Conservation (phyloP, 2,329 filamentous ascomycete species). For the Venturia effusa region DNA sequence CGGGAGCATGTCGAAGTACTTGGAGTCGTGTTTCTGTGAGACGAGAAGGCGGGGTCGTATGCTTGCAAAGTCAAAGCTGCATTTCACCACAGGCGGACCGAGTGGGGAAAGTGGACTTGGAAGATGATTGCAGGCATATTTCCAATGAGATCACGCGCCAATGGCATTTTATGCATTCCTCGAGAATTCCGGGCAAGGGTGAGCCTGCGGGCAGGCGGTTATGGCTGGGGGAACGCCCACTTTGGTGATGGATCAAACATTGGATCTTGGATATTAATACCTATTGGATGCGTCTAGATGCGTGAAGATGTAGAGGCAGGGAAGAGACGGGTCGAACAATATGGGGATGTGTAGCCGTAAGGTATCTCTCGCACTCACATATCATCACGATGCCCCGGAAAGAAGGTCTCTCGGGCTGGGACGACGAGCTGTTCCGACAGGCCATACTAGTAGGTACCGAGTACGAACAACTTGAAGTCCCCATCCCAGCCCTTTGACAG, state of each 20-base stretch:
- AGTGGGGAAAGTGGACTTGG: slow-evolving; percentile 2
- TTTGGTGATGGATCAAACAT: neutral
- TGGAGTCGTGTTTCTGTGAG: slow-evolving; percentile 2
- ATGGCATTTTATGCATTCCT: slow-evolving; percentile 3
- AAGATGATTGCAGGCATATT: neutral
- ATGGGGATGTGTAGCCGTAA: neutral
- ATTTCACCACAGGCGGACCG: slow-evolving; percentile 7
- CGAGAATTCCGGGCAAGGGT: neutral
- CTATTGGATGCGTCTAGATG: neutral
- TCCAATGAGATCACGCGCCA: slow-evolving; percentile 9
- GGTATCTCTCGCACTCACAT: neutral
- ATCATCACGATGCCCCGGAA: neutral
- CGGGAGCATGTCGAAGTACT: neutral
- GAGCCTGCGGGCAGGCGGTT: neutral
- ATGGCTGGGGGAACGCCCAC: slow-evolving; percentile 1
- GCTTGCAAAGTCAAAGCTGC: slow-evolving; percentile 7
- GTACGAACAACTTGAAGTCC: too few relatives aligned
- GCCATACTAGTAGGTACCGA: too few relatives aligned
- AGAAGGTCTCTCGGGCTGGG: neutral
- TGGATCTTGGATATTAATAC: neutral
- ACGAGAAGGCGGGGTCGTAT: slow-evolving; percentile 10
- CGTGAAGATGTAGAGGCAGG: neutral
- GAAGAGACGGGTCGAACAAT: neutral
- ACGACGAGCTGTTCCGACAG: neutral
- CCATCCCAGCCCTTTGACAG: neutral